Base-by-base conservation (phyloP, 208 protist genomes). In the Leishmania arabica region DNA sequence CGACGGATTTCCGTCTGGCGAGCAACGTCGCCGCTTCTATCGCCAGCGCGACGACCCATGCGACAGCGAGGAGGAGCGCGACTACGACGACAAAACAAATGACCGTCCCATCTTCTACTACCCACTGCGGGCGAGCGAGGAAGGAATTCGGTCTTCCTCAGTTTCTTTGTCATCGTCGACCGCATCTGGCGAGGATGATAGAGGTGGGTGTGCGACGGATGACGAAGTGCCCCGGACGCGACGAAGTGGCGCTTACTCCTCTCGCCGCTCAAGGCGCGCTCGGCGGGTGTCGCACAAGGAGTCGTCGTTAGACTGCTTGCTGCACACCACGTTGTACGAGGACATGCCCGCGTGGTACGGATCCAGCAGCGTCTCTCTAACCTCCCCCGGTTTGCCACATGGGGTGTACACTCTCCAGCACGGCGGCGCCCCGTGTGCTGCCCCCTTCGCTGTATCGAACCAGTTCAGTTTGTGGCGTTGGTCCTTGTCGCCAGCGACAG, bases 1-100 rank as follows among this genome's bases (percentile, higher is more conserved):
- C 86, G 86, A 93, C 81, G 91, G 93, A 15, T 97, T 95, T 64
- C 93, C 93, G 17, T 87, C 87, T 40, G 93, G 93, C 4, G 93
- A 94, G 70, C 86, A 88, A 75, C 87, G 93, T 19, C 85, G 85
- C n/a, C 92, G 91, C 78, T 97, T 97, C 75, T 97, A 93, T 76
- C 88, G 92, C 53, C 92, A 97, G 78, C 90, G 93, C 49, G 93
- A 97, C 71, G 93, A 97, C 76, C 90, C 90, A 4, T 95, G 91
- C 82, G 91, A 92, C 64, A 97, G 93, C 84, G 91, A 95, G 77
- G 93, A 97, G 79, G 93, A 97, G 54, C 71, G 84, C 47, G 90
- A 92, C 77, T 90, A 92, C 82, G 88, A 95, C 74, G 89, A 95
- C 81, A 86, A 94, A 56, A 90, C 78, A 1, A 90, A 84, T 75